Conservation (phyloP, 2,329 filamentous ascomycete species). For the Botrytis sinoallii region DNA sequence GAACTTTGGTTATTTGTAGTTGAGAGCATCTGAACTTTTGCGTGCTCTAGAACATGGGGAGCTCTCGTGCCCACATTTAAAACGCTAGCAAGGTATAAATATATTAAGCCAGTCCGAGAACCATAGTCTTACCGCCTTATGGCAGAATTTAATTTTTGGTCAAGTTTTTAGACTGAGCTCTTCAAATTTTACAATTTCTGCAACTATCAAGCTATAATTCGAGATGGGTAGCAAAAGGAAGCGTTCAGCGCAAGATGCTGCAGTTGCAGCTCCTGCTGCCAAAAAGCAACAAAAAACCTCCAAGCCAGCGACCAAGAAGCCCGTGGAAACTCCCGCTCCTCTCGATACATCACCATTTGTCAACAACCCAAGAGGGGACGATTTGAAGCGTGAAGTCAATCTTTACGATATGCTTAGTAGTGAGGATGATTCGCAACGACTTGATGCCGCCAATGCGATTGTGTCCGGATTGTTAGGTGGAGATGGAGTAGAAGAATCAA, state of each 20-base stretch:
- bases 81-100: neutral
- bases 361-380: slow-evolving; percentile 50
- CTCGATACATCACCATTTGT: slow-evolving; percentile 45
- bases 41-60: neutral
- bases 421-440: slow-evolving; percentile 54
- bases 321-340: slow-evolving; percentile 18
- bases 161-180: slow-evolving; percentile 9
- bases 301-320: slow-evolving; percentile 20
- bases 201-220: neutral
- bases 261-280: slow-evolving; percentile 24
- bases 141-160: slow-evolving; percentile 21
- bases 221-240: slow-evolving; percentile 47
- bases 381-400: slow-evolving; percentile 55
- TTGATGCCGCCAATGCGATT: slow-evolving; percentile 57
- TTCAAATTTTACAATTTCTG: neutral
- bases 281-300: slow-evolving; percentile 33
- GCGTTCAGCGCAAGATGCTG: slow-evolving; percentile 36
- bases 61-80: neutral
- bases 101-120: neutral
- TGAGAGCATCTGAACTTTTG: neutral
- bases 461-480: slow-evolving; percentile 53
- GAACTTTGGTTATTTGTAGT: neutral
- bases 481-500: slow-evolving; percentile 49
- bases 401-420: slow-evolving; percentile 62
- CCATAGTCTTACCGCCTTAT: neutral